Evolutionary conservation across 1,139 yeast species (phyloP).

Genomic region (Nakaseomyces delphensis): DNA sequence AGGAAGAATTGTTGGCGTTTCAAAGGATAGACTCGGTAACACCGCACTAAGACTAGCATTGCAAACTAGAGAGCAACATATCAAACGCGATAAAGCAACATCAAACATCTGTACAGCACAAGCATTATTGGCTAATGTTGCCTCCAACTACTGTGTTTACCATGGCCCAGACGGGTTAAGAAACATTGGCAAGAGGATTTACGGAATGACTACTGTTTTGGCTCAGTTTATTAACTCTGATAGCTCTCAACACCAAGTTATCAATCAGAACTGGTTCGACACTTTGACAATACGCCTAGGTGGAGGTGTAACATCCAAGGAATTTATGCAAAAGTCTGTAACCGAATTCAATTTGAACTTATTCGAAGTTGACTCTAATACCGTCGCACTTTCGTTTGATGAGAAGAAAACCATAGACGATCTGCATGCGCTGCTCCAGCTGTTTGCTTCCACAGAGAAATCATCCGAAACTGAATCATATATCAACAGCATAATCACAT

Average conservation of each 20-base stretch:
- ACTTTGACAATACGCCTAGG: constrained; percentile 64
- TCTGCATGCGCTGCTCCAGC: constrained; percentile 44
- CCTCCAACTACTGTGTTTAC: constrained; percentile 92
- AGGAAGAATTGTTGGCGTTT: constrained; percentile 88
- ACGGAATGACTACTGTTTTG: constrained; percentile 64
- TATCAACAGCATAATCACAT: constrained; percentile 13
- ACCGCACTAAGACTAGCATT: constrained; percentile 84
- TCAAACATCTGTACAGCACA: constrained; percentile 97
- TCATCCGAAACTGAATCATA: constrained; percentile 7
- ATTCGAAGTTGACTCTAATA: constrained; percentile 53
- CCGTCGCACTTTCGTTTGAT: constrained; percentile 72
- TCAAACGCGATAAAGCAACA: constrained; percentile 94
- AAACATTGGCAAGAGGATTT: constrained; percentile 68
- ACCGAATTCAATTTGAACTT: constrained; percentile 60
- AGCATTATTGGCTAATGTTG: constrained; percentile 88
- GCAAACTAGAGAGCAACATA: constrained; percentile 97
- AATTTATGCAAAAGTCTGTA: constrained; percentile 50
- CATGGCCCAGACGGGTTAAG: constrained; percentile 91
- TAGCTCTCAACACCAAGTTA: constrained; percentile 44
- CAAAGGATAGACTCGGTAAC: constrained; percentile 85
- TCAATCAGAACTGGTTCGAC: constrained; percentile 71
- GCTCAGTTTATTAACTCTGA: constrained; percentile 46
- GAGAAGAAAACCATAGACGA: constrained; percentile 72
- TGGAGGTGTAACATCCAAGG: constrained; percentile 43
- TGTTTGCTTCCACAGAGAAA: constrained; percentile 42